Base-by-base conservation (phyloP, 768 basidiomycete species). In the Galerina marginata region DNA sequence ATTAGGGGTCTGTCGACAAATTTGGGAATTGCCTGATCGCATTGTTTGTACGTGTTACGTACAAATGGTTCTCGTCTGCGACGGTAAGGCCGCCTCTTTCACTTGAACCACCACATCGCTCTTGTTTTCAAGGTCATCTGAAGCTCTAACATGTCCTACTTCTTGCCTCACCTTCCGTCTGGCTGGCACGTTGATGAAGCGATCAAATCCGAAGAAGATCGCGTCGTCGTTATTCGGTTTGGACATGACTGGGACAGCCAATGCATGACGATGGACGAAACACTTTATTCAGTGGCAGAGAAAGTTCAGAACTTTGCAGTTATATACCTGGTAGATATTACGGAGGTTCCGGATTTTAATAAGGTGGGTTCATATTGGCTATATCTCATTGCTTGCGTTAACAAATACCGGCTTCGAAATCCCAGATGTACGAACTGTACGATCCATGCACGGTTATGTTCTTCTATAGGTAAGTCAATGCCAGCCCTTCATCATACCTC, bases 161-260 rank as follows among this genome's bases (percentile, higher is more conserved):
- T 94, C 71, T 85, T 95, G 11, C 91, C 92, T 0, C 92, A 95
- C 68, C 82, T 95, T 3, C 91, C 90, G 0, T 92, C 92, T 67
- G 93, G 95, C 40, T 98, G 96, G 96, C 97, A 99, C 72, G 97
- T 99, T 61, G 97, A 99, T 71, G 96, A 98, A 72, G 95, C 97
- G 7, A 99, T 99, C 75, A 93, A 97, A 66, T 96, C 94, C 0
- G 97, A 99, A 74, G 97, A 99, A 73, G 95, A 97, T 69, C 85
- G 97, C 44, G 86, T 97, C 37, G 96, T 98, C 25, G 92, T 95
- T 54, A 89, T 98, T 48, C 89, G 96, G 3, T 99, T 98, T 71
- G 96, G 96, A 0, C 92, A 95, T 71, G 95, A 96, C 74, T 91
- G 89, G 88, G 93, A 99, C 73, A 77, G 83, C 0, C 90, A 97